Evolutionary conservation across 345 rosid genomes (phyloP).

Genomic region (Acer yangbiense): DNA sequence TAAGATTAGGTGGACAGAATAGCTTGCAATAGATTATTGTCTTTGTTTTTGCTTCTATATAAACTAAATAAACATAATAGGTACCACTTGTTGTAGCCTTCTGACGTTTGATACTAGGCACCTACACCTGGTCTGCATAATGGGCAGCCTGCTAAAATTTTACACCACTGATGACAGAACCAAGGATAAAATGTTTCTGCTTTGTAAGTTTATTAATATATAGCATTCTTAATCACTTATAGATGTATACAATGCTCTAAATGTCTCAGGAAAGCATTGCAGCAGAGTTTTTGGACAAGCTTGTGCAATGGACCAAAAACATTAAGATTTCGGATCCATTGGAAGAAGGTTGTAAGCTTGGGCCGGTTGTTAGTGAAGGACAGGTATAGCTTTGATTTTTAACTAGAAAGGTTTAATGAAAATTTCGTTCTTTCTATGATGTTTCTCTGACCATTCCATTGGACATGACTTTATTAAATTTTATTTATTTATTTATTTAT

Average conservation of each 20-base stretch:
- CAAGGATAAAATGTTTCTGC: not conserved
- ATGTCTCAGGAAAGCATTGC: slow-evolving; percentile 78
- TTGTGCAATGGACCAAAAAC: slow-evolving; percentile 77
- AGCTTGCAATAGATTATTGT: not conserved
- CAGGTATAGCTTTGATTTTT: slow-evolving; percentile 53
- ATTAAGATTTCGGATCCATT: slow-evolving; percentile 90
- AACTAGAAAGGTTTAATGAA: not conserved
- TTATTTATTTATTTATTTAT: no score
- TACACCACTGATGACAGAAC: not conserved
- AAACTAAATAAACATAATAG: not conserved
- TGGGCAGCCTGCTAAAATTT: not conserved
- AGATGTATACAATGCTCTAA: slow-evolving; percentile 7
- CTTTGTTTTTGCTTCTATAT: not conserved
- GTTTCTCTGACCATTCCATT: not conserved
- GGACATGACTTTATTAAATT: not conserved
- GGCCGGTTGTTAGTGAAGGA: slow-evolving; percentile 81
- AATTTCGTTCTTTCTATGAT: not conserved
- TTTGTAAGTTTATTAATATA: not conserved
- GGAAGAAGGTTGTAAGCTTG: slow-evolving; percentile 93
- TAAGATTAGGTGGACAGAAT: not conserved
- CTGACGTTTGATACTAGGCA: slow-evolving; percentile 3
- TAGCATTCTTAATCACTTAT: not conserved
- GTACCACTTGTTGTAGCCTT: not conserved
- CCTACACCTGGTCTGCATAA: not conserved
- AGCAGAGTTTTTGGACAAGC: slow-evolving; percentile 60